Conservation (phyloP, 1,139 yeast species). For the Cylindricascospora bacillispora region DNA sequence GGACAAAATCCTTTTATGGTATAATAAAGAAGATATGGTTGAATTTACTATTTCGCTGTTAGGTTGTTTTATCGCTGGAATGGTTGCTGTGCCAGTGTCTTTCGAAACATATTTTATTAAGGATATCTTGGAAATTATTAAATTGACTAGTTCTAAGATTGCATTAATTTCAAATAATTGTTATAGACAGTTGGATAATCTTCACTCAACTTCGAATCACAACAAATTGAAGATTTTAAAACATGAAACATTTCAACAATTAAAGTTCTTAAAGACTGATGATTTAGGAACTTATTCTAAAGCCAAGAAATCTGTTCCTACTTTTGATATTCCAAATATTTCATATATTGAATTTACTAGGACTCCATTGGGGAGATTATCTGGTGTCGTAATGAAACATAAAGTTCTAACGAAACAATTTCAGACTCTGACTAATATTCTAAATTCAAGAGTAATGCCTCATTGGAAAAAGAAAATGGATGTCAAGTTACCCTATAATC, state of each 20-base stretch:
- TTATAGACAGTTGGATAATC: slow-evolving; percentile 54
- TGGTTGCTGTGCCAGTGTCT: slow-evolving; percentile 86
- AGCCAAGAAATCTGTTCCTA: slow-evolving; percentile 52
- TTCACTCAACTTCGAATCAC: slow-evolving; percentile 30
- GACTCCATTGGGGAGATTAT: slow-evolving; percentile 79
- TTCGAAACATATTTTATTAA: slow-evolving; percentile 51
- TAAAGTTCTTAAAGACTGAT: slow-evolving; percentile 73
- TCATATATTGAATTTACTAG: slow-evolving; percentile 91
- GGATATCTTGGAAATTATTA: slow-evolving; percentile 62
- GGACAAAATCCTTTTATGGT: slow-evolving; percentile 74
- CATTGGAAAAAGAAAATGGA: slow-evolving; percentile 23
- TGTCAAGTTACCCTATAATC: slow-evolving; percentile 29
- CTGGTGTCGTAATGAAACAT: slow-evolving; percentile 91
- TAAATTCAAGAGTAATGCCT: slow-evolving; percentile 46
- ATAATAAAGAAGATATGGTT: slow-evolving; percentile 70
- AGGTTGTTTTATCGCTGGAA: slow-evolving; percentile 90
- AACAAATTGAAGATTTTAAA: slow-evolving; percentile 40
- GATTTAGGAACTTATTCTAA: slow-evolving; percentile 67
- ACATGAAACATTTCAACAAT: slow-evolving; percentile 29
- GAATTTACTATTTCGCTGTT: slow-evolving; percentile 78
- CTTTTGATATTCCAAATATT: slow-evolving; percentile 57
- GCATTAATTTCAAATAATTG: slow-evolving; percentile 74
- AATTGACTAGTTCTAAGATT: slow-evolving; percentile 62
- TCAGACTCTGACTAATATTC: slow-evolving; percentile 56
- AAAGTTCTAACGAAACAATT: slow-evolving; percentile 81